A percentile compares a stretch with the other conserved stretches of the same genome.
Evolutionary conservation across 2,329 filamentous ascomycete genomes (phyloP).

Genomic region (Tolypocladium ophioglossoides): DNA sequence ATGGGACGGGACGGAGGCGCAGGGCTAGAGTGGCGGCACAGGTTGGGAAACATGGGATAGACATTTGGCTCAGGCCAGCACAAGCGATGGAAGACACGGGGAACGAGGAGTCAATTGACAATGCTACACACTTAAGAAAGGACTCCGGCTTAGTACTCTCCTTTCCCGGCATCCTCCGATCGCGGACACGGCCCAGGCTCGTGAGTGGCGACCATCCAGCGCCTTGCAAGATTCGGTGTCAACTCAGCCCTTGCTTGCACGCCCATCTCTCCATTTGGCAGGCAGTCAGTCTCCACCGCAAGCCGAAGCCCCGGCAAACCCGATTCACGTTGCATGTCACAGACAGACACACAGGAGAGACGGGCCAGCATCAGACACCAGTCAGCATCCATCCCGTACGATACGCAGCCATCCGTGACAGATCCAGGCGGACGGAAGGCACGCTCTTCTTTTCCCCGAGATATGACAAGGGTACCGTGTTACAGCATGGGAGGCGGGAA

Average conservation of each 20-base stretch:
- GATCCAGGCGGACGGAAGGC: neutral
- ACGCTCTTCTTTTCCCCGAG: neutral
- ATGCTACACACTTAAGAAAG: neutral
- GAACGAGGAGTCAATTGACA: neutral
- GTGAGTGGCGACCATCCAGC: neutral
- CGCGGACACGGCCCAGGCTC: neutral
- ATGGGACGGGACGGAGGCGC: neutral
- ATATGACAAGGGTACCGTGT: neutral
- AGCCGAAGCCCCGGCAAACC: neutral
- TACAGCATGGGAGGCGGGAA: neutral
- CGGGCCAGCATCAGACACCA: neutral
- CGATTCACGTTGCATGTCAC: neutral
- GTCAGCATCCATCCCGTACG: neutral
- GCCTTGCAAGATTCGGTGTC: neutral
- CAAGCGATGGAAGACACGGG: neutral
- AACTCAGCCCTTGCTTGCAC: neutral
- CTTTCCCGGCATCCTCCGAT: neutral
- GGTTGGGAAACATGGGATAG: neutral
- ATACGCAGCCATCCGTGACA: neutral
- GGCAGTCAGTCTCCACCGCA: neutral
- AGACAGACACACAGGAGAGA: neutral
- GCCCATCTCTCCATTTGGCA: no score
- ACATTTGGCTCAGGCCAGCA: neutral
- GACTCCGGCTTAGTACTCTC: no score
- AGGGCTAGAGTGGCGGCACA: neutral